Evolutionary conservation across 164 flowering plant species (phyloP).

Genomic region (Litsea cubeba): DNA sequence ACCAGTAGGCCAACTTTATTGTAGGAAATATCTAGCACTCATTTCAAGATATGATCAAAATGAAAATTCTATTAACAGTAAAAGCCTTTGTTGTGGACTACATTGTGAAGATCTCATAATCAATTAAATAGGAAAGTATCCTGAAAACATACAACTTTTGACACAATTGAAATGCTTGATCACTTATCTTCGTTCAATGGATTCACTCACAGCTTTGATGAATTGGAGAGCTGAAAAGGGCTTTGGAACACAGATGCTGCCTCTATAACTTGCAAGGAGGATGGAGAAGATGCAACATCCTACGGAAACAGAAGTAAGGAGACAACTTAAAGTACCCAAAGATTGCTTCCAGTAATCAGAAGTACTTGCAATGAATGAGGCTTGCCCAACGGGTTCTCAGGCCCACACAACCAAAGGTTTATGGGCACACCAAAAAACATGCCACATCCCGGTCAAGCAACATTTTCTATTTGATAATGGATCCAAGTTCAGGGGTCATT

Average conservation of each 20-base stretch:
- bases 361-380: background rate
- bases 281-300: background rate
- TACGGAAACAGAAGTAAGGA: background rate
- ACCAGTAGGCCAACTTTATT: too few species aligned
- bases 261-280: background rate
- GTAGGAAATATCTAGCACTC: background rate
- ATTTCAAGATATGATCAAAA: background rate
- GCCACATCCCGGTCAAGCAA: too few species aligned
- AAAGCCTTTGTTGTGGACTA: too few species aligned
- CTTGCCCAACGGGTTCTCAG: background rate
- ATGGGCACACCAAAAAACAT: too few species aligned
- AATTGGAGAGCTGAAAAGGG: background rate
- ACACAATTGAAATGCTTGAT: background rate
- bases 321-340: background rate
- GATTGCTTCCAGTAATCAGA: background rate
- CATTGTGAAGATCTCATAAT: background rate
- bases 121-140: background rate
- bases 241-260: background rate
- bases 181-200: background rate
- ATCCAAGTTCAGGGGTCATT: background rate
- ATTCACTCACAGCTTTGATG: background rate
- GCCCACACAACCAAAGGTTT: background rate
- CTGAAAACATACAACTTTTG: background rate
- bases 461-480: background rate
- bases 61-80: background rate